Base-by-base conservation (phyloP, 306 rosid species). In the Amphicarpaea edgeworthii region DNA sequence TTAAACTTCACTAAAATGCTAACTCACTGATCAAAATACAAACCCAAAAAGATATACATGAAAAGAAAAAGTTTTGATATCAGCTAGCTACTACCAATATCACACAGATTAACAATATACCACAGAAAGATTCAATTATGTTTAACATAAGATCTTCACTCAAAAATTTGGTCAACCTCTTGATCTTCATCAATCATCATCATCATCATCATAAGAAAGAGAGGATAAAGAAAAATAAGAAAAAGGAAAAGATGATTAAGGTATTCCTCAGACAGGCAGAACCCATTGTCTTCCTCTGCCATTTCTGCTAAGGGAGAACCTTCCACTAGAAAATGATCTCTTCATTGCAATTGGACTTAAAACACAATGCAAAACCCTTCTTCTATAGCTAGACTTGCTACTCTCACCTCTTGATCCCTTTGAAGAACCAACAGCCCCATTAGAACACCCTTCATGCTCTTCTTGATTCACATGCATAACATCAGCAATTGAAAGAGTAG, bases 241-340 rank as follows among this genome's bases (percentile, higher is more conserved):
- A 16, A 73, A 67, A 58, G 20, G 6, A 14, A 8, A 21, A 40
- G 6, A 7, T 28, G 4, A 23, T 20, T 40, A 34, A 68, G 43
- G 8, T 6, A 71, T 37, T 74, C 60, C 57, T 86, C 80, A 91
- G 23, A 87, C 30, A 24, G 90, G 93, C 80, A 87, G 69, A 54
- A 66, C 67, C 34, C 91, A 77, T 66, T 83, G 88, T 45, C 84
- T 72, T 61, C 86, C 87, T 87, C 93, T 87, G 57, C 90, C 87
- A 70, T 79, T 87, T 80, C 85, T 87, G 19, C 82, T 57, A 43
- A 84, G 79, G 1, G 83, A 90, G 81, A 92, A 84, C 72, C 98
- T 87, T 17, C 97, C 96, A 75, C 97, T 85, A 5, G 97, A 92
- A 81, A 92, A 87, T 10, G 97, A 92, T 79, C 97, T 92, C 93